Percentiles rank a stretch among this genome's conserved stretches.
Evolutionary conservation across 495 filamentous ascomycete genomes (phyloP).

Genomic region (Podospora australis): DNA sequence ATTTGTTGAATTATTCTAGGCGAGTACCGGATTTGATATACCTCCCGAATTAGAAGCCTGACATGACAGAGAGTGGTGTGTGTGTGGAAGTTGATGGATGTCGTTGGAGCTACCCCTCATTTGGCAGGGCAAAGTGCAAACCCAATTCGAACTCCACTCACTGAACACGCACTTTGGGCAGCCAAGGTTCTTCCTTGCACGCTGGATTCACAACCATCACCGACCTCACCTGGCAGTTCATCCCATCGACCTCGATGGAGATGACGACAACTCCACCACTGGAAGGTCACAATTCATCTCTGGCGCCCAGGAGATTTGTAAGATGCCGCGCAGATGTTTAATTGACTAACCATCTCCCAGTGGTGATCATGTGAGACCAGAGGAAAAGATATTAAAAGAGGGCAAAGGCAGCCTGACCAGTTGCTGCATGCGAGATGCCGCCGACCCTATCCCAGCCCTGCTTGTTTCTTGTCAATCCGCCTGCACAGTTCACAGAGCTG

Average conservation of each 20-base stretch:
- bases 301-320: too few relatives aligned
- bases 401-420: conserved; percentile 4
- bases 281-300: not conserved
- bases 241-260: not conserved
- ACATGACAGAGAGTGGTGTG: too few relatives aligned
- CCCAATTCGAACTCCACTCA: not conserved
- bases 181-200: not conserved
- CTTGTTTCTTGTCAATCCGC: conserved; percentile 18
- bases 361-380: not conserved
- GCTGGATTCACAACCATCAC: conserved; percentile 3
- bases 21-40: too few relatives aligned
- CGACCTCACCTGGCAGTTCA: not conserved
- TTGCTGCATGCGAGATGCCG: not conserved
- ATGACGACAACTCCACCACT: not conserved
- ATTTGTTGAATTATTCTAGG: too few relatives aligned
- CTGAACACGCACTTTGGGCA: not conserved
- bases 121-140: conserved; percentile 1
- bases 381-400: not conserved
- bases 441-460: conserved; percentile 15
- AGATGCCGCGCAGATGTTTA: conserved; percentile 1
- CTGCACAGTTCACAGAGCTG: too few relatives aligned
- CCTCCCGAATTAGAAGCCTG: too few relatives aligned
- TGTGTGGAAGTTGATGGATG: not conserved
- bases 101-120: conserved; percentile 3
- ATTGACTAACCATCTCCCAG: not conserved